Base-by-base conservation (phyloP, 176 grass and related monocot genomes). In the Zea luxurians region DNA sequence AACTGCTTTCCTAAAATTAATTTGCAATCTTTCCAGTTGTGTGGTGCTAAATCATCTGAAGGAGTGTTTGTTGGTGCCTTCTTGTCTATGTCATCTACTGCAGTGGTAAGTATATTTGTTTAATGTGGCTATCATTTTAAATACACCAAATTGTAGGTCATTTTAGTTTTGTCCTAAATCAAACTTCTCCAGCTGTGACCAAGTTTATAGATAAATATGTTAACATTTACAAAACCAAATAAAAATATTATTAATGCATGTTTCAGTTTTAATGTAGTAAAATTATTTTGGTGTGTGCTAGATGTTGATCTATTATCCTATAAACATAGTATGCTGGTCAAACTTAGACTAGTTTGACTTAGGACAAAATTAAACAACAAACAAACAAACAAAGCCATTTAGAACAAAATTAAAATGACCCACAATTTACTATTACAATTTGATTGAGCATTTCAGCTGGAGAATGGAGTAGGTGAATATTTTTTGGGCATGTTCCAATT, bases 1-100 rank as follows among this genome's bases (percentile, higher is more conserved):
- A 58, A 44, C 11, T 16, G 48, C n/a, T 66, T 41, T 10, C 12
- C 58, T 83, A 35, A 64, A 59, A 70, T 34, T 75, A 37, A 47
- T 66, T 71, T 83, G 58, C 34, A 10, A 80, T 59, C 82, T 71
- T 67, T 88, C 48, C 63, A 99, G 96, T 55, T 99, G 48, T 96
- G 92, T 70, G 90, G 96, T 81, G 96, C 86, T 74, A 99, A 96
- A 86, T 84, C 82, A 78, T 99, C 92, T 0, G 92, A 99, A 79
- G 92, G 96, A 45, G 73, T 99, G 72, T 96, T 99, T 88, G 92
- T 99, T 66, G 96, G 96, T 78, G 91, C 96, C 17, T 99, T 99
- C 86, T 87, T 99, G 75, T 99, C 96, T 83, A 93, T 99, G 96
- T 99, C 92, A 77, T 96, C 92, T 52, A 96, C 96, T 66, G 96